A percentile compares a stretch with the other conserved stretches of the same genome.
Evolutionary conservation across 176 grass and related monocot genomes (phyloP).

Genomic region (Oryza officinalis): DNA sequence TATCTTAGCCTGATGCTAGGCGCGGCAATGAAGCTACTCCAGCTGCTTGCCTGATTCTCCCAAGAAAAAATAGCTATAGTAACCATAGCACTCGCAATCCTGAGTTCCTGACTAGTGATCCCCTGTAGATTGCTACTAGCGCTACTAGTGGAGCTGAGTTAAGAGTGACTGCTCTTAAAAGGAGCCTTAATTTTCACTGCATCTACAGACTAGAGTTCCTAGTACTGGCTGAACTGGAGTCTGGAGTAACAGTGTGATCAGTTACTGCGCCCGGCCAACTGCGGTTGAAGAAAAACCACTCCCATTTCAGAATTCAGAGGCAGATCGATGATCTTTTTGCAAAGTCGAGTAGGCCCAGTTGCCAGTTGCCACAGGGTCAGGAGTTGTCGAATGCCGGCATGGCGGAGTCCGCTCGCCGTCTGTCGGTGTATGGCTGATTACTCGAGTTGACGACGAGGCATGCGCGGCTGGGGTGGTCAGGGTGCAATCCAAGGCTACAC

Average conservation of each 20-base stretch:
- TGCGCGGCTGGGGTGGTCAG: background rate
- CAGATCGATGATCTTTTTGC: background rate
- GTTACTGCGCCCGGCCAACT: background rate
- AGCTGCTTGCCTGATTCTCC: no score
- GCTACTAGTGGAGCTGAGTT: no score
- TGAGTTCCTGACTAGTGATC: no score
- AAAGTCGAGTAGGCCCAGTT: background rate
- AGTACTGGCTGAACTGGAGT: background rate
- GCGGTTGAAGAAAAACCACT: background rate
- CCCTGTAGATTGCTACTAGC: no score
- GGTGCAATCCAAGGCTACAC: background rate
- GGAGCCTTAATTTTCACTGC: background rate
- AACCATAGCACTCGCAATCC: no score
- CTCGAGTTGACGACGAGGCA: slow-evolving; percentile 25
- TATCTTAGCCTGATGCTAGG: background rate
- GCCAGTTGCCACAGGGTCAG: background rate
- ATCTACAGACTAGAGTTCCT: background rate
- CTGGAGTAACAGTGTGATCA: background rate
- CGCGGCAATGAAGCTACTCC: background rate
- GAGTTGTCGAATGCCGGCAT: background rate
- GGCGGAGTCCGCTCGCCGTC: background rate
- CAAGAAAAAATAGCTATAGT: no score
- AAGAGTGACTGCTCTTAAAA: no score
- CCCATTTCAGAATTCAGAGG: background rate
- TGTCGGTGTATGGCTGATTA: background rate